Conservation (phyloP, 2,329 filamentous ascomycete species). For the Venturia nashicola region DNA sequence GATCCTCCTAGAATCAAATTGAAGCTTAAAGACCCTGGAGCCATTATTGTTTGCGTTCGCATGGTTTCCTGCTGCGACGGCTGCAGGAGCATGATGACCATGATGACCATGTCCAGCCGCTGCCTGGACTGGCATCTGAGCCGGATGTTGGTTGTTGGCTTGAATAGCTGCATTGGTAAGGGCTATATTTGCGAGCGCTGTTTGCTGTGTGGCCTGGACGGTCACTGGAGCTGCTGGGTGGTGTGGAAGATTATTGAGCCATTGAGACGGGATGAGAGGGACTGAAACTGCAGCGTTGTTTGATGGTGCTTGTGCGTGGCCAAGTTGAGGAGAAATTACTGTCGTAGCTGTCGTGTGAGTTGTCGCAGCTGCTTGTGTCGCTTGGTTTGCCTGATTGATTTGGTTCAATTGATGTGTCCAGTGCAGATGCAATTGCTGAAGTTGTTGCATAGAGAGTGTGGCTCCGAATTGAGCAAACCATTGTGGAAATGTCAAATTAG, state of each 20-base stretch:
- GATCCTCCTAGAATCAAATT: constrained; percentile 87
- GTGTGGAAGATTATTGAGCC: constrained; percentile 5
- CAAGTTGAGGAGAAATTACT: not conserved
- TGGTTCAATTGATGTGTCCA: constrained; percentile 11
- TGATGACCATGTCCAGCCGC: constrained; percentile 11
- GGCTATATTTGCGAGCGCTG: constrained; percentile 17
- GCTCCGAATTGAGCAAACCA: not conserved
- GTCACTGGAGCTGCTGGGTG: constrained; percentile 7
- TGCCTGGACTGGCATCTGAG: constrained; percentile 11
- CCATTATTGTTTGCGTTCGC: constrained; percentile 16
- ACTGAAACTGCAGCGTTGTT: constrained; percentile 33
- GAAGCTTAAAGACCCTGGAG: constrained; percentile 81
- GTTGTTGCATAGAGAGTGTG: not conserved
- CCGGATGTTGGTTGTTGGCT: constrained; percentile 9
- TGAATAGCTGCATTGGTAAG: not conserved
- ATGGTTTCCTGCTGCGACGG: not conserved
- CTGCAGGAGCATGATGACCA: constrained; percentile 4
- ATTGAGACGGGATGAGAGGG: constrained; percentile 15
- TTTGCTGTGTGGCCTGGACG: constrained; percentile 19
- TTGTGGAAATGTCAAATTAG: constrained; percentile 5
- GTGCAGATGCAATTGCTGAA: constrained; percentile 6
- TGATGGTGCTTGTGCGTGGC: constrained; percentile 8
- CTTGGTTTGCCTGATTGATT: not conserved
- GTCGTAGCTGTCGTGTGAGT: not conserved
- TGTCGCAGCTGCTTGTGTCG: not conserved